These are phyloP conservation scores for Solanum okadae DNA, from an alignment of 257 asterid genomes.

Conservation along the genomic window DNA sequence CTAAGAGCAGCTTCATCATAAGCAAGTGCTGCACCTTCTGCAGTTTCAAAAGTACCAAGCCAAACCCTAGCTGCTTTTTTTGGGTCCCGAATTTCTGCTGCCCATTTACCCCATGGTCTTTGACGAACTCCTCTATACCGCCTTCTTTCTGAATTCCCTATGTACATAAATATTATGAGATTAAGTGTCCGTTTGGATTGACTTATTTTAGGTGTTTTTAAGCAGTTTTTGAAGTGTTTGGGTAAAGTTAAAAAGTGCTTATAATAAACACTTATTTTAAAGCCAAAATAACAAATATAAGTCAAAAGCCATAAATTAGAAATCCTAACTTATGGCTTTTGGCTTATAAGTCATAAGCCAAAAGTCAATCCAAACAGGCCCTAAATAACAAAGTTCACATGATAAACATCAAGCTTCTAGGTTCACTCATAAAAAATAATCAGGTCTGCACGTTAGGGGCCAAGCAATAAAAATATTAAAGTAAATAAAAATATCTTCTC, in stretches of 20 bases:
- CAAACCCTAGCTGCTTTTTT: constrained; percentile 81
- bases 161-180: no score
- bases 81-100: constrained; percentile 78
- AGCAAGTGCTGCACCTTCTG: constrained; percentile 75
- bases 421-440: neutral
- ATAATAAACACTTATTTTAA: no score
- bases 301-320: no score
- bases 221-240: no score
- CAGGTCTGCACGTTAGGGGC: neutral
- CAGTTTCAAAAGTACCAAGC: constrained; percentile 73
- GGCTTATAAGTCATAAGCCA: no score
- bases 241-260: no score
- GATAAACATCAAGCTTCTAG: neutral
- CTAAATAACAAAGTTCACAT: neutral
- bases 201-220: no score
- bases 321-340: no score
- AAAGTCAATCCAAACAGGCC: no score
- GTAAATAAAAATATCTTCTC: neutral
- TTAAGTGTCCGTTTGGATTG: no score
- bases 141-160: constrained; percentile 35
- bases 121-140: constrained; percentile 80
- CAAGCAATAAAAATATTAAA: neutral
- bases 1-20: constrained; percentile 75
- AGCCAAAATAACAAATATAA: no score
- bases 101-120: constrained; percentile 96